Evolutionary conservation across 2,329 filamentous ascomycete species (phyloP), one percentile per base, ranked within the genome.

Genomic region (Cladosporium sp.): DNA sequence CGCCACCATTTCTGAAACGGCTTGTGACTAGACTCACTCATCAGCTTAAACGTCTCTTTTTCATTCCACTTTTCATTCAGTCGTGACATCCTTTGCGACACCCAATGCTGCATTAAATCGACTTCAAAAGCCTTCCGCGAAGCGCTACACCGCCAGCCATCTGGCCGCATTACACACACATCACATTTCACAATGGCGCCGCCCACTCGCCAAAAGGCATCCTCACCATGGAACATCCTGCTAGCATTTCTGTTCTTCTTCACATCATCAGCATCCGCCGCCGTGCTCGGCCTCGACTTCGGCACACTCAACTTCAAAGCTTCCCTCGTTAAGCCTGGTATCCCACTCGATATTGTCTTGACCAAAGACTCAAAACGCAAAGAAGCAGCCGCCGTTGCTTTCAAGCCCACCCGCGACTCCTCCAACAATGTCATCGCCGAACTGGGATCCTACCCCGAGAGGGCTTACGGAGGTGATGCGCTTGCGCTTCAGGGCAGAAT

Each of bases 251-350:
- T 64, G n/a, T 57, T 64, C 34, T 64, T 64, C 18, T 64, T 64
- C 60, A 64, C 60, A 57, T 28, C 60, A 41, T 86, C 85, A 65
- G 87, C 86, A 65, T 86, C 86, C 44, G 87, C 92, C 10, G 92
- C 92, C 63, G 93, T 98, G 21, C 84, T 99, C 26, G 95, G 95
- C 69, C 87, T 99, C 74, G 95, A 99, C 80, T 85, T 99, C 64
- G 95, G 95, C 72, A 97, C 95, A 65, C 92, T 97, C 78, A 97
- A 96, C 81, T 91, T 99, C 82, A 99, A 98, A 83, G 94, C 94
- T 32, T 89, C 92, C 15, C 87, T 99, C 51, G 94, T 99, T 68
- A 98, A 98, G 82, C 95, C 95, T 2, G 95, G 95, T 68, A 94
- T 96, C 62, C 95, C 95, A 12, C 92, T 99, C 77, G 95, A 99